phyloP scores from a whole-genome alignment of 129 eudicot species.

The Daucus carota region DH1_v3.0 NC_030389.2:45299501-45300000 shows the following conservation, averaged over 20 bases:
- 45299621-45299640: constrained; percentile 27
- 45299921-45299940: too few relatives aligned
- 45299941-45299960: neutral
- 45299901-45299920: too few relatives aligned
- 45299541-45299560: neutral
- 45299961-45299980: neutral
- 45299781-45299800: neutral
- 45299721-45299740: constrained; percentile 20
- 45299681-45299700: constrained; percentile 23
- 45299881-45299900: neutral
- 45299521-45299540: neutral
- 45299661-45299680: constrained; percentile 26
- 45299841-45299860: neutral
- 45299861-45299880: neutral
- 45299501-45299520: neutral
- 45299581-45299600: neutral
- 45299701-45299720: constrained; percentile 30
- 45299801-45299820: neutral
- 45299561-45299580: neutral
- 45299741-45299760: neutral
- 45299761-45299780: neutral
- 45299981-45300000: neutral
- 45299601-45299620: neutral
- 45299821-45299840: neutral
- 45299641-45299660: constrained; percentile 27